Percentiles rank a stretch among this genome's conserved stretches.
phyloP scores from a whole-genome alignment of 108 stramenopile genomes.

The Schizochytrium sp. region DNA sequence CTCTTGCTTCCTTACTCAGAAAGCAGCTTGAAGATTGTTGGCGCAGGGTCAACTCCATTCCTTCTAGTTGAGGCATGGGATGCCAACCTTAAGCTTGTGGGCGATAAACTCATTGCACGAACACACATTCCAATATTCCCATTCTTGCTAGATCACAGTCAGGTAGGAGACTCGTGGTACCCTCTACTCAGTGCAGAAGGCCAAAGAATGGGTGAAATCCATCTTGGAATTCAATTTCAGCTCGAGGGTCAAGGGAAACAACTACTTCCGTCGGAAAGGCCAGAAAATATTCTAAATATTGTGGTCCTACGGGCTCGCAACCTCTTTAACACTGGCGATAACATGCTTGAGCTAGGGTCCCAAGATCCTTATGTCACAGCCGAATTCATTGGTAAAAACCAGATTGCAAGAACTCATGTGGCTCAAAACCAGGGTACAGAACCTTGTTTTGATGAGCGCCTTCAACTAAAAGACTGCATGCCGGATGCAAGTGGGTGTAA shows the following conservation, averaged over 20 bases:
- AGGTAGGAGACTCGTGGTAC: slow-evolving; percentile 33
- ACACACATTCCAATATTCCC: slow-evolving; percentile 25
- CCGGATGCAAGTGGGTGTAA: not conserved
- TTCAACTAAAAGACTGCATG: slow-evolving; percentile 37
- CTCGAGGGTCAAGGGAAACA: not conserved
- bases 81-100: not conserved
- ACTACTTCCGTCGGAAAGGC: slow-evolving; percentile 9
- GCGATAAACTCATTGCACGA: slow-evolving; percentile 32
- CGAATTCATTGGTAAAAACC: slow-evolving; percentile 25
- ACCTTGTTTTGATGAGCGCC: slow-evolving; percentile 45
- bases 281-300: slow-evolving; percentile 45
- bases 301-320: slow-evolving; percentile 19
- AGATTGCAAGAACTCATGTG: not conserved
- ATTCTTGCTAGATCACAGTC: slow-evolving; percentile 27
- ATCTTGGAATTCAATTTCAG: slow-evolving; percentile 30
- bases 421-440: slow-evolving; percentile 46
- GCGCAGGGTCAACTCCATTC: slow-evolving; percentile 12
- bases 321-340: slow-evolving; percentile 35
- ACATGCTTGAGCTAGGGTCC: not conserved
- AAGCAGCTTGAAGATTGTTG: not conserved
- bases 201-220: not conserved
- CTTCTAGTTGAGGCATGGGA: slow-evolving; percentile 55
- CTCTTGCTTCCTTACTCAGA: slow-evolving; percentile 53
- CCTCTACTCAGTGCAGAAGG: not conserved
- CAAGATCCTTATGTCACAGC: slow-evolving; percentile 29